Percentiles rank a stretch among this genome's conserved stretches.
Conservation (phyloP, 1,284 basidiomycete species). For the Sporisorium reilianum region DNA sequence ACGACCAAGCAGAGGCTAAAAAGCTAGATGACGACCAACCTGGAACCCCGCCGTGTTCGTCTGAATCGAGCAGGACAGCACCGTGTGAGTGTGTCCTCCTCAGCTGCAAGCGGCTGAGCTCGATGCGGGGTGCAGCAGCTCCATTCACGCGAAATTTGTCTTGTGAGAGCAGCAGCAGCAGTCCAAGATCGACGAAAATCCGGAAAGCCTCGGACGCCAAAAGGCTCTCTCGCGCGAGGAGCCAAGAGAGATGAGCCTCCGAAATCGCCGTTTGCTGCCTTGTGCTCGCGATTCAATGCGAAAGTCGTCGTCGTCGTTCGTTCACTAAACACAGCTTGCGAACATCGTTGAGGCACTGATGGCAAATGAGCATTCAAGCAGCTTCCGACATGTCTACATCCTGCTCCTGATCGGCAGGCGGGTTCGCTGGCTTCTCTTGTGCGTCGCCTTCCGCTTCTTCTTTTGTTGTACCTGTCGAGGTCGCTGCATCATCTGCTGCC, state of each 20-base stretch:
- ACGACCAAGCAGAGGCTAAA: conserved; percentile 3
- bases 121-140: conserved; percentile 23
- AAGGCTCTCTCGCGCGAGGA: neutral
- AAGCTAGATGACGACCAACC: conserved; percentile 14
- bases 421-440: neutral
- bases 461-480: neutral
- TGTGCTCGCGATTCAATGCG: neutral
- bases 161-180: conserved; percentile 30
- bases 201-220: conserved; percentile 14
- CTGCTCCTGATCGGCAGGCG: conserved; percentile 11
- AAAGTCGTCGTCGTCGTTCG: neutral
- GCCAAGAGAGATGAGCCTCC: neutral
- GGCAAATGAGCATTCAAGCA: conserved; percentile 1
- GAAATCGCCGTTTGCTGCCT: neutral
- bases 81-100: conserved; percentile 3
- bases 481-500: neutral
- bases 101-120: conserved; percentile 24
- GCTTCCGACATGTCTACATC: conserved; percentile 38
- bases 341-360: neutral
- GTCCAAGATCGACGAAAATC: conserved; percentile 14
- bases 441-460: neutral
- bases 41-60: conserved; percentile 2
- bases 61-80: conserved; percentile 5
- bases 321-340: neutral
- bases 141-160: conserved; percentile 28